These are phyloP conservation scores for Trametes sanguinea DNA, from an alignment of 768 basidiomycete species.

Conservation along the genomic window DNA sequence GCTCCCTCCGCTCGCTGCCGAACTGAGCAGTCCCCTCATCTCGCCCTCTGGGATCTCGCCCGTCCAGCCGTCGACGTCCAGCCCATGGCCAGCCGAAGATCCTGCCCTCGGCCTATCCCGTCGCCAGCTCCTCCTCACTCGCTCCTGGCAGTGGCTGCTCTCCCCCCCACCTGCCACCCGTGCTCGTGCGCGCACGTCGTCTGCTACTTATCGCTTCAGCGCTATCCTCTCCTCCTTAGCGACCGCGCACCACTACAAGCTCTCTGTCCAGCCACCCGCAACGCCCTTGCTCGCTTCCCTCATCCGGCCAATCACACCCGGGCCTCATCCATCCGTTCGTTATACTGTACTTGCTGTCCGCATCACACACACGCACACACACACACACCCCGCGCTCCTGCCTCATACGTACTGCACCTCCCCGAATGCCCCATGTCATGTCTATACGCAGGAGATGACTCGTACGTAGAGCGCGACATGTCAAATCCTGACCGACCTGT, in stretches of 20 bases:
- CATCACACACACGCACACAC: no score
- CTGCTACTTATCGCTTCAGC: neutral
- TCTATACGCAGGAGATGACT: no score
- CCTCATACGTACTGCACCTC: neutral
- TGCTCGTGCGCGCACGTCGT: neutral
- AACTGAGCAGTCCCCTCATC: conserved; percentile 28
- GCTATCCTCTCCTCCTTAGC: conserved; percentile 3
- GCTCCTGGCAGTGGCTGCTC: neutral
- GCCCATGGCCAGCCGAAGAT: conserved; percentile 24
- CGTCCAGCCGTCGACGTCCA: neutral
- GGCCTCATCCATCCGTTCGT: neutral
- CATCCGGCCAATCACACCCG: neutral
- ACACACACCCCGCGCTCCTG: neutral
- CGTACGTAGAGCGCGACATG: no score
- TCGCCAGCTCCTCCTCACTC: neutral
- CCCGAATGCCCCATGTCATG: no score
- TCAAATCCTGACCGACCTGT: neutral
- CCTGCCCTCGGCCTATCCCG: conserved; percentile 22
- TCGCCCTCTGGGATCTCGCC: conserved; percentile 21
- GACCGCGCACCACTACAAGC: neutral
- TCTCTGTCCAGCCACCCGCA: neutral
- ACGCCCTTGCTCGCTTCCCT: neutral
- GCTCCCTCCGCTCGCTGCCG: conserved; percentile 19
- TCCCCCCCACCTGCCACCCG: neutral
- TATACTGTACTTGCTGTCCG: neutral